A percentile compares a stretch with the other conserved stretches of the same genome.
Conservation (phyloP, 1,284 basidiomycete genomes). For the Hymenochaete sp. region DNA sequence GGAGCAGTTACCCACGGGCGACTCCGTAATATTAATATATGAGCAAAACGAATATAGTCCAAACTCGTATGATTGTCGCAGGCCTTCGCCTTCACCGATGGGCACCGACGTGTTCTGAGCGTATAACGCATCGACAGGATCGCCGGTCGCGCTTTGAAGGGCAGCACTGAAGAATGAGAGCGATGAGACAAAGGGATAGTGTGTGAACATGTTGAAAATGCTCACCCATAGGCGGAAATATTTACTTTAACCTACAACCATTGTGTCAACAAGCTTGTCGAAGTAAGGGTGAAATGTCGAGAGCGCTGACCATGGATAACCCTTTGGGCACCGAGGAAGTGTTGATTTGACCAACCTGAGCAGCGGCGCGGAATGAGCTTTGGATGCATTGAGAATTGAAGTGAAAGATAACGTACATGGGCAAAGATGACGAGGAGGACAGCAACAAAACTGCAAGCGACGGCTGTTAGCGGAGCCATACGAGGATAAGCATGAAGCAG, state of each 20-base stretch:
- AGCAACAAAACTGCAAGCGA: conserved; percentile 43
- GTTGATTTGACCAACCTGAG: conserved; percentile 73
- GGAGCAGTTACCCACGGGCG: conserved; percentile 48
- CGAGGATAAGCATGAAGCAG: neutral
- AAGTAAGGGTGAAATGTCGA: conserved; percentile 3
- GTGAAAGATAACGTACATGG: conserved; percentile 45
- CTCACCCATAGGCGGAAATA: conserved; percentile 60
- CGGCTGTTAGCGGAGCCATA: neutral
- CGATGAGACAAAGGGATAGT: conserved; percentile 1
- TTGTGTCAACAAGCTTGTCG: neutral
- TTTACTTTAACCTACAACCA: conserved; percentile 55
- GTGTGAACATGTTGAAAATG: conserved; percentile 1
- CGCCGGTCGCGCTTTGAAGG: conserved; percentile 41
- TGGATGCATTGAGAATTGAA: conserved; percentile 10
- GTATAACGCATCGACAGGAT: conserved; percentile 58
- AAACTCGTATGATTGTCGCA: conserved; percentile 65
- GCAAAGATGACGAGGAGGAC: conserved; percentile 68
- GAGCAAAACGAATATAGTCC: conserved; percentile 73
- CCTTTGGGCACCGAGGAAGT: conserved; percentile 60
- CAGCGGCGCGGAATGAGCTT: conserved; percentile 16
- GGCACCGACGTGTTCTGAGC: conserved; percentile 57
- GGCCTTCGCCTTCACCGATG: conserved; percentile 44
- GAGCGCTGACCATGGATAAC: conserved; percentile 55
- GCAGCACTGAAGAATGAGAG: conserved; percentile 35
- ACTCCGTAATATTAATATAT: conserved; percentile 47